Evolutionary conservation across 2,329 filamentous ascomycete species (phyloP), one percentile per base, ranked within the genome.

Genomic region (Aspergillus proliferans): DNA sequence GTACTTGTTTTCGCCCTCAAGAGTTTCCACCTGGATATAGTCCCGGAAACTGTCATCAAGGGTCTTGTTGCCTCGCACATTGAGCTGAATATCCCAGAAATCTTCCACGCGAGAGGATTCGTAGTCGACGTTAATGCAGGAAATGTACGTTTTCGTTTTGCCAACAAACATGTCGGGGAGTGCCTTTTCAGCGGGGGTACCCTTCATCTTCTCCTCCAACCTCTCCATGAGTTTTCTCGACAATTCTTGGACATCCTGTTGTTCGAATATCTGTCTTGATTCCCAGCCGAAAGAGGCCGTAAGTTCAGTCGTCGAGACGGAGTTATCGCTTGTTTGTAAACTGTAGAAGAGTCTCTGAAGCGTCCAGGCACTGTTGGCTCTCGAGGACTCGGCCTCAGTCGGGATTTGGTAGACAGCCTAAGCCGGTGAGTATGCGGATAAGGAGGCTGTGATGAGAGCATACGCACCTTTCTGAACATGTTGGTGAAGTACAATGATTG

Each of bases 211-310:
- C 63, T 93, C 87, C 66, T 98, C 94, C 72, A 98, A 85, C 51
- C 88, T 85, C 71, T 98, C 93, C 87, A 98, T 98, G 54, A 98
- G 78, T 68, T 97, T 95, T 49, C 94, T 83, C 30, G 91, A 97
- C 30, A 98, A 76, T 68, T 98, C 93, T 68, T 98, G 93, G 7
- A 98, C 93, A 70, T 98, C 93, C 70, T 98, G 93, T 67, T 98
- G 93, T 71, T 97, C 92, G 60, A 98, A 98, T 47, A 97, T 95
- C 65, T 98, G 92, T 56, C 90, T 83, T 2, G 92, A 95, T 62
- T 98, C 92, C 93, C 93, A 98, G 21, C 93, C 93, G 67, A 98
- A 98, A 0, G 93, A 97, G 58, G 89, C 88, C 6, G 93, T 98
- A 36, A 98, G 80, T 65, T 98, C 93, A 46, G 86, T 90, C 1